Percentiles rank a stretch among this genome's conserved stretches.
These are phyloP conservation scores for Xanthoconium stramineum DNA, from an alignment of 768 basidiomycete species.

Conservation along the genomic window DNA sequence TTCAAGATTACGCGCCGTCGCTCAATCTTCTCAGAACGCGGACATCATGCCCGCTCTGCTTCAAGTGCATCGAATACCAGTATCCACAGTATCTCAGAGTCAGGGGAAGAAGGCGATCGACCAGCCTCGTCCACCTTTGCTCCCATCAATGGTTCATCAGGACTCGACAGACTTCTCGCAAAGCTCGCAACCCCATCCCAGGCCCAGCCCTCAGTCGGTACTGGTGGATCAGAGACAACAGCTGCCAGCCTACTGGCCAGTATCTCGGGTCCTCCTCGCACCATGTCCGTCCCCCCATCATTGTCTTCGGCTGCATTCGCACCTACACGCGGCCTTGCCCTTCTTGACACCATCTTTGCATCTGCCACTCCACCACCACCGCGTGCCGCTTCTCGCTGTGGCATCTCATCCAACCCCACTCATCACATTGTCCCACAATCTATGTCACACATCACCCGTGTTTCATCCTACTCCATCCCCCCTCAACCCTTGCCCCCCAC, in stretches of 20 bases:
- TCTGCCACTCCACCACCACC: constrained; percentile 46
- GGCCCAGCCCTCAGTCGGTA: constrained; percentile 18
- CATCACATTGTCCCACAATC: constrained; percentile 14
- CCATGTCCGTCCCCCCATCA: constrained; percentile 27
- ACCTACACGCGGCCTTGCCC: constrained; percentile 48
- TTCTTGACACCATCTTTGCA: constrained; percentile 72
- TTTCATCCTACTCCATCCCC: constrained; percentile 2
- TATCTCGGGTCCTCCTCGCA: constrained; percentile 42
- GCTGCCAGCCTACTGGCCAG: constrained; percentile 45
- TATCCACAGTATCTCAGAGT: constrained; percentile 35
- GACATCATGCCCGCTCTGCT: constrained; percentile 27
- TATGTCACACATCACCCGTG: constrained; percentile 4
- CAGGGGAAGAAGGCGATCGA: constrained; percentile 25
- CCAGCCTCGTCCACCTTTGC: constrained; percentile 9
- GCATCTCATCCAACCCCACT: constrained; percentile 7
- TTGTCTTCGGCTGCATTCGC: constrained; percentile 27
- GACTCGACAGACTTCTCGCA: constrained; percentile 44
- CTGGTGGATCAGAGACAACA: constrained; percentile 29
- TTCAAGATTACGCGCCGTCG: not conserved
- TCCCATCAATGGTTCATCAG: constrained; percentile 28
- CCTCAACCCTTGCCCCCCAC: constrained; percentile 16
- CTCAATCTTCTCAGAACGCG: constrained; percentile 22
- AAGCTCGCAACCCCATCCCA: constrained; percentile 32
- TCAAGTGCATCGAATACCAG: constrained; percentile 35
- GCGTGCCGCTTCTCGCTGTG: constrained; percentile 17